phyloP scores from a whole-genome alignment of 2,329 filamentous ascomycete species.

The Fusarium armeniacum region DNA sequence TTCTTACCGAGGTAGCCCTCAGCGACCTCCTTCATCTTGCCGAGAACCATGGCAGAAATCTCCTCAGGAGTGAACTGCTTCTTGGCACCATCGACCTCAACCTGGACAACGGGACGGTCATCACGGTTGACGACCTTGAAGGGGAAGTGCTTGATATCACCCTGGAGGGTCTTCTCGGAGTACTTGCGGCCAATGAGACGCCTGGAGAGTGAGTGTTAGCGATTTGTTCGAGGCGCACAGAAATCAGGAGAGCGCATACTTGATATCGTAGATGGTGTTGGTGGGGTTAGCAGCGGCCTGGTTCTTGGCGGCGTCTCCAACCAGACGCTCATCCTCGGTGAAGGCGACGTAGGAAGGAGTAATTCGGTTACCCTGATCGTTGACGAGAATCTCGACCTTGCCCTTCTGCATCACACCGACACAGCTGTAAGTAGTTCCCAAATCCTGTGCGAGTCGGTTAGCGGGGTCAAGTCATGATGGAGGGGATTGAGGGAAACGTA shows the following conservation, averaged over 20 bases:
- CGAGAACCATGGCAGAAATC: slow-evolving; percentile 83
- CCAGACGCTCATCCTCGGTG: slow-evolving; percentile 95
- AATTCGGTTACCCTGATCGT: slow-evolving; percentile 97
- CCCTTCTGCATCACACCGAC: slow-evolving; percentile 97
- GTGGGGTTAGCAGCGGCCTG: slow-evolving; percentile 85
- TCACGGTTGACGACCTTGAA: slow-evolving; percentile 93
- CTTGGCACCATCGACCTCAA: slow-evolving; percentile 73
- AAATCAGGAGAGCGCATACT: slow-evolving; percentile 71
- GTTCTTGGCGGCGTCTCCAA: slow-evolving; percentile 98
- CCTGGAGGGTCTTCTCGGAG: slow-evolving; percentile 87
- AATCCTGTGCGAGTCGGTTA: slow-evolving; percentile 65
- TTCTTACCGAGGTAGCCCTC: slow-evolving; percentile 85
- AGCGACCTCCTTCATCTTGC: slow-evolving; percentile 88
- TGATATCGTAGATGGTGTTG: slow-evolving; percentile 85
- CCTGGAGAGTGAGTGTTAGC: slow-evolving; percentile 60
- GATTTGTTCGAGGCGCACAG: background rate
- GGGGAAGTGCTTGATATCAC: slow-evolving; percentile 97
- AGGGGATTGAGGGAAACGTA: slow-evolving; percentile 56
- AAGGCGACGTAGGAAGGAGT: slow-evolving; percentile 96
- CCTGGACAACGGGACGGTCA: slow-evolving; percentile 88
- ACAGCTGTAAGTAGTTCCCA: slow-evolving; percentile 91
- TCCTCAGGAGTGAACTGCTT: slow-evolving; percentile 86
- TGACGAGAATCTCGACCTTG: slow-evolving; percentile 95
- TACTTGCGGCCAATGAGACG: slow-evolving; percentile 89
- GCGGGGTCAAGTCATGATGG: slow-evolving; percentile 17